Percentiles rank a stretch among this genome's conserved stretches.
Conservation (phyloP, 2,329 filamentous ascomycete genomes). For the Diplodia sapinea region DNA sequence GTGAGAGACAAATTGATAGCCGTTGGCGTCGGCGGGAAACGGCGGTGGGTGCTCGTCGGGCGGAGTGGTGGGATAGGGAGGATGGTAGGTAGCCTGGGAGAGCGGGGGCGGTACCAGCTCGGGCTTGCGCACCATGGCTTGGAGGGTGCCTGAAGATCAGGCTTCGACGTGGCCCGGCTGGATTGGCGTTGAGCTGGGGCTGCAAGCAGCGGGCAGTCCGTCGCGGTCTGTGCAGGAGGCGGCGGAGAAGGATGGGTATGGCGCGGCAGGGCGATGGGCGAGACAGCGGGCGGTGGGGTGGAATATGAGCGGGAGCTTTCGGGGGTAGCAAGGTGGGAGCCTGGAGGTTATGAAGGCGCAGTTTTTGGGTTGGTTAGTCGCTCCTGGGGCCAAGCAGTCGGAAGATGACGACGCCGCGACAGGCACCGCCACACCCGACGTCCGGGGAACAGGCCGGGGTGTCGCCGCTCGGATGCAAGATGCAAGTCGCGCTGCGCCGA, state of each 20-base stretch:
- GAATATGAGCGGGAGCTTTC: neutral
- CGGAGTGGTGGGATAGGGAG: slow-evolving; percentile 55
- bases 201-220: slow-evolving; percentile 20
- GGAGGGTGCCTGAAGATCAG: slow-evolving; percentile 7
- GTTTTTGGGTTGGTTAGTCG: slow-evolving; percentile 3
- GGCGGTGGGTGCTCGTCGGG: slow-evolving; percentile 41
- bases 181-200: slow-evolving; percentile 22
- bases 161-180: slow-evolving; percentile 11
- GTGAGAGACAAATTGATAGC: slow-evolving; percentile 27
- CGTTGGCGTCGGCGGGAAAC: slow-evolving; percentile 30
- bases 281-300: neutral
- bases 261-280: neutral
- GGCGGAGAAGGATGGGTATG: neutral
- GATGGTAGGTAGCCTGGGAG: slow-evolving; percentile 46
- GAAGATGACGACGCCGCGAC: slow-evolving; percentile 21
- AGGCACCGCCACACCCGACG: slow-evolving; percentile 22
- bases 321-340: slow-evolving; percentile 7
- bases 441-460: slow-evolving; percentile 3
- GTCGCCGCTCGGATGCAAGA: neutral
- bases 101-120: slow-evolving; percentile 51
- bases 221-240: slow-evolving; percentile 21
- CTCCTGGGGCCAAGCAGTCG: slow-evolving; percentile 5
- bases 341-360: slow-evolving; percentile 13
- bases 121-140: slow-evolving; percentile 54
- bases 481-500: neutral